Evolutionary conservation across 257 asterid species (phyloP).

Genomic region (Solanum clarkiae): DNA sequence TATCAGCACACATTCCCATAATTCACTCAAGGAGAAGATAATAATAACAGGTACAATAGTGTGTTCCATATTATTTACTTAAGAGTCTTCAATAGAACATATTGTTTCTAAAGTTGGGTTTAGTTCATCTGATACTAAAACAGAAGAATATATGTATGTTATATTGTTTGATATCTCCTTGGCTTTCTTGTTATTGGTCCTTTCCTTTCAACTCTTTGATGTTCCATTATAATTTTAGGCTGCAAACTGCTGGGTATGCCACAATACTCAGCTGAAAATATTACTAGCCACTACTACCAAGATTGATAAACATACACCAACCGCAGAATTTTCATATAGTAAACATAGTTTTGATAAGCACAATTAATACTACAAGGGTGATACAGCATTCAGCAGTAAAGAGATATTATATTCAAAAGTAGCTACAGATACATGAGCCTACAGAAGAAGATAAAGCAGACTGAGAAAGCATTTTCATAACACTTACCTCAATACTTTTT

Average conservation of each 20-base stretch:
- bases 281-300: background rate
- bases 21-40: background rate
- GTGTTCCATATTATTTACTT: background rate
- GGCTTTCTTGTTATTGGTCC: background rate
- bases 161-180: background rate
- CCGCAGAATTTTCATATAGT: background rate
- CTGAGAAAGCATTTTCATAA: background rate
- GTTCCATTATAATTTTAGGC: background rate
- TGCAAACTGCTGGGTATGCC: background rate
- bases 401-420: background rate
- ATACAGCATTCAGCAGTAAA: background rate
- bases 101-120: background rate
- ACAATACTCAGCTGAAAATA: background rate
- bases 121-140: background rate
- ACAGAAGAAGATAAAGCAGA: background rate
- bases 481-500: slow-evolving; percentile 80
- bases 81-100: background rate
- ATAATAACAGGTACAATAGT: background rate
- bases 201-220: background rate
- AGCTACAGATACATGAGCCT: background rate
- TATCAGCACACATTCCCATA: background rate
- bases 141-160: background rate
- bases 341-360: background rate
- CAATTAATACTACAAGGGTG: background rate
- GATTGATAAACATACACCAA: background rate